Conservation (phyloP, 1,139 yeast genomes). For the Debaryomyces udenii region DNA sequence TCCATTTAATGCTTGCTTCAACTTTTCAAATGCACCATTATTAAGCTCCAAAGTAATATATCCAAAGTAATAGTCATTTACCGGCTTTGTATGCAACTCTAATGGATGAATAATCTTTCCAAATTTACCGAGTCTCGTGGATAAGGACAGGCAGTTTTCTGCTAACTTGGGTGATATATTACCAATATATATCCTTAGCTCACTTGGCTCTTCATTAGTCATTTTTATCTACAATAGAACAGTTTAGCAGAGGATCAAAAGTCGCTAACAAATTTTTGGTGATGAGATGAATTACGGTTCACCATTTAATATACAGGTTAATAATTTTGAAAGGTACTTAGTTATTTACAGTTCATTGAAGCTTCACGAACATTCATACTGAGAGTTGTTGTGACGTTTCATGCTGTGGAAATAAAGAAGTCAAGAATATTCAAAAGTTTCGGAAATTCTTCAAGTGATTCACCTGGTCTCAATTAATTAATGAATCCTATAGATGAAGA, state of each 20-base stretch:
- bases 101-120: conserved; percentile 49
- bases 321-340: too few relatives aligned
- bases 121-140: conserved; percentile 49
- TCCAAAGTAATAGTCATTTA: conserved; percentile 61
- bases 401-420: too few relatives aligned
- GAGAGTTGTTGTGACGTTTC: too few relatives aligned
- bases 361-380: too few relatives aligned
- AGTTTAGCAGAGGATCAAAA: background rate
- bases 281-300: conserved; percentile 8
- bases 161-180: conserved; percentile 60
- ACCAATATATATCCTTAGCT: conserved; percentile 65
- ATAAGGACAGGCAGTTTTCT: conserved; percentile 44
- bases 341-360: too few relatives aligned
- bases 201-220: conserved; percentile 15
- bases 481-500: conserved; percentile 10
- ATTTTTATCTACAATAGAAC: conserved; percentile 2
- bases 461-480: too few relatives aligned
- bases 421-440: too few relatives aligned
- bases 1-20: conserved; percentile 65
- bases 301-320: background rate
- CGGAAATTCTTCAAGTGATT: too few relatives aligned
- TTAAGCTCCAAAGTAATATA: conserved; percentile 62
- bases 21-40: conserved; percentile 44
- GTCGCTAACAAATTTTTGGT: conserved; percentile 6
- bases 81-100: conserved; percentile 53